phyloP scores from a whole-genome alignment of 495 filamentous ascomycete species.

The Penicillium cosmopolitanum region DNA sequence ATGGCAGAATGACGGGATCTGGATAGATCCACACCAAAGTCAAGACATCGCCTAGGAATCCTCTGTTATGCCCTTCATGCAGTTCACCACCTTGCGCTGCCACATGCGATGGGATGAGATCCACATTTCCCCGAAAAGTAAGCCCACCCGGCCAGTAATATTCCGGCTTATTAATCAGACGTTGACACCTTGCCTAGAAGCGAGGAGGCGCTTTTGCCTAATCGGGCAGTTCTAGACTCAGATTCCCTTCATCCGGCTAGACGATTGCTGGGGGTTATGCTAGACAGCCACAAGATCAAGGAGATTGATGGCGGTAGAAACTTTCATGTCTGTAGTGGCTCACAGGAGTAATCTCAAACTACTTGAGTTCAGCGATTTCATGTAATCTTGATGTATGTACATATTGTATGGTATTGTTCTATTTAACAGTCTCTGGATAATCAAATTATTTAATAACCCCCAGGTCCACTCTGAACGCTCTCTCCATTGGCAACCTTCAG shows the following conservation, averaged over 20 bases:
- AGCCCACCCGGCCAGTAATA: neutral
- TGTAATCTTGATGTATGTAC: neutral
- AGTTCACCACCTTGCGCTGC: neutral
- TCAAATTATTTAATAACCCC: conserved; percentile 17
- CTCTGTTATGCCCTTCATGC: neutral
- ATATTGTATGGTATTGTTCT: neutral
- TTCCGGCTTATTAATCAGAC: conserved; percentile 13
- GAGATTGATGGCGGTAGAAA: neutral
- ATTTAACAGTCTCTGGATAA: neutral
- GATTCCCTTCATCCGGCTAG: neutral
- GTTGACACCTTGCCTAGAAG: conserved; percentile 18
- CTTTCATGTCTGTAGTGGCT: too few species aligned
- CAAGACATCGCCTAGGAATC: neutral
- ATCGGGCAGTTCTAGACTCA: conserved; percentile 13
- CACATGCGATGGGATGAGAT: neutral
- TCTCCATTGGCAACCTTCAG: conserved; percentile 38
- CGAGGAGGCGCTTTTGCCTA: conserved; percentile 4
- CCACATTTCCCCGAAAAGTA: neutral
- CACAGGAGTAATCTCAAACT: too few species aligned
- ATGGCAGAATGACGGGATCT: conserved; percentile 2
- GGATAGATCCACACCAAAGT: neutral
- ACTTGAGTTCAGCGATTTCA: neutral
- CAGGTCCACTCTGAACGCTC: conserved; percentile 14
- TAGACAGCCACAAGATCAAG: neutral
- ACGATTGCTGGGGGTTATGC: too few species aligned